phyloP scores from a whole-genome alignment of 1,139 yeast genomes.

The Diutina rugosa region DNA sequence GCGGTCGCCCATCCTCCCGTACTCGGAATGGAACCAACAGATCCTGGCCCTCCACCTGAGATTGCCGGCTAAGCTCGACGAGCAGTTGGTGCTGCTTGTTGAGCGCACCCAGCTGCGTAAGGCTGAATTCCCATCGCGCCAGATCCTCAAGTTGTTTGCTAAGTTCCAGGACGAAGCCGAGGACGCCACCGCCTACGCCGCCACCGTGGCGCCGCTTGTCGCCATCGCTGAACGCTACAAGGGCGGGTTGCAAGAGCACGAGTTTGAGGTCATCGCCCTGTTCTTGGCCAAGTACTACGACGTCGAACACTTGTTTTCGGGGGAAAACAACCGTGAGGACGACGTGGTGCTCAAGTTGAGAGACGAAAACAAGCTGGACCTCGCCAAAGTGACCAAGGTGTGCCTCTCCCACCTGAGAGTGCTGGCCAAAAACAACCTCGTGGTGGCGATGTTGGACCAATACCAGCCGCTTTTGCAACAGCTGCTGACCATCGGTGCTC shows the following conservation, averaged over 20 bases:
- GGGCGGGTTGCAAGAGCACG: conserved; percentile 75
- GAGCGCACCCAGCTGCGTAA: conserved; percentile 56
- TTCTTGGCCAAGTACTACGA: conserved; percentile 62
- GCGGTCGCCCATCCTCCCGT: conserved; percentile 75
- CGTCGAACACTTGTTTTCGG: conserved; percentile 68
- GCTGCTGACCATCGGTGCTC: conserved; percentile 54
- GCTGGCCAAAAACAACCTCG: conserved; percentile 82
- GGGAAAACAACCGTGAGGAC: conserved; percentile 66
- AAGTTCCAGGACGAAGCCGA: conserved; percentile 41
- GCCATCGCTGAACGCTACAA: conserved; percentile 59
- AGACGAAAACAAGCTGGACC: conserved; percentile 73
- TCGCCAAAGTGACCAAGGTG: conserved; percentile 56
- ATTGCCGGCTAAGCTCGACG: conserved; percentile 67
- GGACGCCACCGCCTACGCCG: conserved; percentile 29
- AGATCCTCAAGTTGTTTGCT: conserved; percentile 47
- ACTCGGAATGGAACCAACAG: conserved; percentile 79
- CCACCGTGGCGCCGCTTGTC: conserved; percentile 59
- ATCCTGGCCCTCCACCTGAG: conserved; percentile 89
- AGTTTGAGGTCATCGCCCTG: conserved; percentile 58
- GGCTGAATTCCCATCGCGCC: conserved; percentile 91
- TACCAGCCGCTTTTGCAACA: conserved; percentile 68
- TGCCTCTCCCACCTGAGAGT: conserved; percentile 88
- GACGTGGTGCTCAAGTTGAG: conserved; percentile 77
- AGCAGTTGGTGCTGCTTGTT: conserved; percentile 48
- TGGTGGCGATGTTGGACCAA: conserved; percentile 70